Evolutionary conservation across 2,329 filamentous ascomycete genomes (phyloP), one percentile per base, ranked within the genome.

Genomic region (Fusarium fujikuroi): DNA sequence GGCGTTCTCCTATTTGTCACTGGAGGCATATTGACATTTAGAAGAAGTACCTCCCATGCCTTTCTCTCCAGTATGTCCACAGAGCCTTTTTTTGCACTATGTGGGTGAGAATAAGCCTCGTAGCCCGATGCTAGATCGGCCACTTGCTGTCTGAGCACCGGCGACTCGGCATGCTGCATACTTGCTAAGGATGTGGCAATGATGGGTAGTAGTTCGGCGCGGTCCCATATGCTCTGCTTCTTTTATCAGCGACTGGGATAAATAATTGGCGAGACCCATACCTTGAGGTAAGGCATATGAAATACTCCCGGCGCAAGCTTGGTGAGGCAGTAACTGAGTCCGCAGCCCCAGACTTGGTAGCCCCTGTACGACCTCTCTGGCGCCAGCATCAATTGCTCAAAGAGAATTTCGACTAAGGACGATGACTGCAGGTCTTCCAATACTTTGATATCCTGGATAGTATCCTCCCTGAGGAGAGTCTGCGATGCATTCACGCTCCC

Each of bases 291-390:
- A 21, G 76, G 71, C 32, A 81, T 73, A 56, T 83, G 72, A 34
- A 84, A 84, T 21, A 84, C 80, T 21, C 80, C 80, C 0, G 83
- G 83, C 8, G 77, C 76, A 10, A 84, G 50, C 6, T 62, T 64
- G 5, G 70, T 69, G 15, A 84, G 72, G 12, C 79, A 75, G 18
- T 70, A 68, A 7, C 71, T 46, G 21, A 68, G 46, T 16, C 49
- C 73, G n/a, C 63, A 64, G 4, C 73, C 62, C 10, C 63, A 23
- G 3, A 78, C 59, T 49, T 61, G 67, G 10, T 81, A 65, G 2
- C 74, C 75, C 42, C 67, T 74, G 15, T 72, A 73, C 34, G 61
- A 75, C 49, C 70, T 77, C 7, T 50, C 67, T 14, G 69, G 69
- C 4, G 80, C 80, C 15, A 79, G 42, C 5, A 82, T 63, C 3